A percentile compares a stretch with the other conserved stretches of the same genome.
Conservation (phyloP, 805 yeast genomes). For the Schizosaccharomyces pombe region DNA sequence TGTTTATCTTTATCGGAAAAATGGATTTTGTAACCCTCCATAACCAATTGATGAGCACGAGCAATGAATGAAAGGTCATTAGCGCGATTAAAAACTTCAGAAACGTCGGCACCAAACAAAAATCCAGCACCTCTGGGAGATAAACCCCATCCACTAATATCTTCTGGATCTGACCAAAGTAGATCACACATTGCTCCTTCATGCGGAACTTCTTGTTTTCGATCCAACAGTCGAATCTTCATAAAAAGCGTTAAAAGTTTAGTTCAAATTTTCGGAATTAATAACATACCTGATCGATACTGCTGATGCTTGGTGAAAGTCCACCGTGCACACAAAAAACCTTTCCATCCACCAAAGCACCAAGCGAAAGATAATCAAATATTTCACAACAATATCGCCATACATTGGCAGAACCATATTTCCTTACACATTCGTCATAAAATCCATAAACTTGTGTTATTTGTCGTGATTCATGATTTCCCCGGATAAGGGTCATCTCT, state of each 20-base stretch:
- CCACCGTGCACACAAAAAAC: conserved; percentile 90
- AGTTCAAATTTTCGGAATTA: background rate
- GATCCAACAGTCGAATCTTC: conserved; percentile 55
- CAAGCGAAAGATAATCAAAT: conserved; percentile 79
- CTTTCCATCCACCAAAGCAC: conserved; percentile 76
- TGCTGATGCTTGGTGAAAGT: conserved; percentile 78
- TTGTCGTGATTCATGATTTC: conserved; percentile 87
- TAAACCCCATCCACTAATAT: conserved; percentile 61
- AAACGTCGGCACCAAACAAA: conserved; percentile 89
- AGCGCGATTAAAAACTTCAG: conserved; percentile 80
- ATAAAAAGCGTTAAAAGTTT: background rate
- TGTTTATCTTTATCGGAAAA: conserved; percentile 25
- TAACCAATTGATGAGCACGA: conserved; percentile 89
- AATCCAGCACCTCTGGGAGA: conserved; percentile 97
- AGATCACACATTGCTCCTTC: conserved; percentile 96
- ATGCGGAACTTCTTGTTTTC: conserved; percentile 90
- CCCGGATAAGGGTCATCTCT: conserved; percentile 77
- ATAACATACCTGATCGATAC: conserved; percentile 39
- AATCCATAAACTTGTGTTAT: conserved; percentile 91
- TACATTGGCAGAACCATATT: conserved; percentile 76
- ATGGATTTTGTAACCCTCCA: conserved; percentile 89
- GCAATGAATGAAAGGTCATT: conserved; percentile 69
- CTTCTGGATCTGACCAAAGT: conserved; percentile 87
- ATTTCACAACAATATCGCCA: conserved; percentile 84
- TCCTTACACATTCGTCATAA: conserved; percentile 83